Conservation (phyloP, 108 stramenopile species). For the Bacterosira constricta region DNA sequence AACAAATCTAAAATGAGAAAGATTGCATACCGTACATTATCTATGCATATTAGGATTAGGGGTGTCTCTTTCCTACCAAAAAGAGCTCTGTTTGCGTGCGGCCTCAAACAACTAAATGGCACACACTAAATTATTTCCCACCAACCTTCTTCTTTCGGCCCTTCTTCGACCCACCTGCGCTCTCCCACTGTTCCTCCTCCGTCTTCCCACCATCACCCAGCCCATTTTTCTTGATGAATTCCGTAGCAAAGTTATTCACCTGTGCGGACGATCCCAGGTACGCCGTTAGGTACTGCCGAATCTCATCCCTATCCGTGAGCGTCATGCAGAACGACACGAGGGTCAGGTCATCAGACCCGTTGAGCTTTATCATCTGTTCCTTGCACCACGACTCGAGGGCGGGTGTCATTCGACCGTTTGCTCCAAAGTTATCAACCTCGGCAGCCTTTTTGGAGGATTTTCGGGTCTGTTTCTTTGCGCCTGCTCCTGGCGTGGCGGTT, state of each 20-base stretch:
- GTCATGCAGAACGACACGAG: slow-evolving; percentile 95
- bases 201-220: slow-evolving; percentile 71
- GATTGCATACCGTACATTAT: too few species aligned
- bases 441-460: slow-evolving; percentile 16
- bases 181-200: slow-evolving; percentile 79
- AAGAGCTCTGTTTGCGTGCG: too few species aligned
- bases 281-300: slow-evolving; percentile 91
- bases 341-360: slow-evolving; percentile 92
- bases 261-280: slow-evolving; percentile 92
- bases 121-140: slow-evolving; percentile 38
- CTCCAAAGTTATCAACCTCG: slow-evolving; percentile 78
- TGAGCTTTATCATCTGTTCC: slow-evolving; percentile 88
- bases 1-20: too few species aligned
- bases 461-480: slow-evolving; percentile 10
- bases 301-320: slow-evolving; percentile 86
- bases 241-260: slow-evolving; percentile 93
- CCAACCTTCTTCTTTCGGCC: slow-evolving; percentile 81
- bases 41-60: too few species aligned
- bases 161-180: slow-evolving; percentile 61
- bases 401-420: slow-evolving; percentile 73
- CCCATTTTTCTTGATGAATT: slow-evolving; percentile 91
- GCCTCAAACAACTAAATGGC: too few species aligned
- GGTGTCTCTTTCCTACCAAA: too few species aligned
- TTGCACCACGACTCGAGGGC: slow-evolving; percentile 91
- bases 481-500: slow-evolving; percentile 23